Conservation (phyloP, 495 filamentous ascomycete species). For the Daldinia grandis region DNA sequence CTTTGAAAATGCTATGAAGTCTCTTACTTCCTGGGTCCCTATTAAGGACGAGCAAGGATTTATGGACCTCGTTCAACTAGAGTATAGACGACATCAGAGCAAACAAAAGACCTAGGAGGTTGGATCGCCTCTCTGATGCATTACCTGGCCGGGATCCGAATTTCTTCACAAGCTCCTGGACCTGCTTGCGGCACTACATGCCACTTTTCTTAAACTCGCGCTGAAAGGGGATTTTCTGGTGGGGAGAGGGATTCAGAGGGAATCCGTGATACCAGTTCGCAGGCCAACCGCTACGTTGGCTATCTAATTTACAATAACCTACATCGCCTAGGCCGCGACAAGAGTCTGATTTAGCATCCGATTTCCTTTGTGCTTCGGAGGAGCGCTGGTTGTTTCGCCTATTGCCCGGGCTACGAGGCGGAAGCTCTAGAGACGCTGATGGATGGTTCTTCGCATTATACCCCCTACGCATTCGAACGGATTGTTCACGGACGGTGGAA, state of each 20-base stretch:
- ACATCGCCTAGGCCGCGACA: constrained; percentile 37
- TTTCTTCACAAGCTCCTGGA: not conserved
- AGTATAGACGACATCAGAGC: constrained; percentile 78
- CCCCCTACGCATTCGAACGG: constrained; percentile 38
- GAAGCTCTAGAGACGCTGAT: constrained; percentile 27
- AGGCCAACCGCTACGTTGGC: not conserved
- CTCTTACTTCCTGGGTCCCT: constrained; percentile 93
- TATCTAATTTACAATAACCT: constrained; percentile 1
- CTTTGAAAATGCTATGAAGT: constrained; percentile 98
- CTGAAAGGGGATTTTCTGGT: constrained; percentile 3
- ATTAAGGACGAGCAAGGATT: constrained; percentile 94
- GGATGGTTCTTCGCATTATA: constrained; percentile 42
- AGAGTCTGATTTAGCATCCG: constrained; percentile 19
- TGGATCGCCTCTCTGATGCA: constrained; percentile 7
- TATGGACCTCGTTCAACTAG: constrained; percentile 91
- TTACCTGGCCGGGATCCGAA: not conserved
- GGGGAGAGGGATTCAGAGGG: not conserved
- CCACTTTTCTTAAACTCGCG: constrained; percentile 4
- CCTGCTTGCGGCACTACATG: not conserved
- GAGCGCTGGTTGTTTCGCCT: constrained; percentile 32
- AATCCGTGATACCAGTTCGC: constrained; percentile 12
- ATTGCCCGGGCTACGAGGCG: constrained; percentile 17
- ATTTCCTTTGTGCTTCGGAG: constrained; percentile 32
- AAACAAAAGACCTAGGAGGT: constrained; percentile 45
- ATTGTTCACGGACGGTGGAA: constrained; percentile 31